Evolutionary conservation across 129 eudicot species (phyloP).

Genomic region (Tagetes erecta): DNA sequence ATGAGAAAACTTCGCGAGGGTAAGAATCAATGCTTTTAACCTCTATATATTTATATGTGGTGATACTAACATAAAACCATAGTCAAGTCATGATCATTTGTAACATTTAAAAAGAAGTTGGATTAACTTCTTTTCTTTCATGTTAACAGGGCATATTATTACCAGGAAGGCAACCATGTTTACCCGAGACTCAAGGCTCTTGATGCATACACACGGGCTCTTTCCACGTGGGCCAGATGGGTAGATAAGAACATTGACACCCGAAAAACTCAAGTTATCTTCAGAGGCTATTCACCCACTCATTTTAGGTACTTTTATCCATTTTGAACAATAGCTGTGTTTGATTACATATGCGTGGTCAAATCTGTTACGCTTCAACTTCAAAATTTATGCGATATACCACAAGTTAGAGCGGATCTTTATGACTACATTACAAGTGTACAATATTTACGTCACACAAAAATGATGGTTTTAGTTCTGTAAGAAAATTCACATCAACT

Average conservation of each 20-base stretch:
- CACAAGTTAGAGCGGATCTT: background rate
- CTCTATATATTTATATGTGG: background rate
- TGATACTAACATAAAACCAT: background rate
- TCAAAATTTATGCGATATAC: background rate
- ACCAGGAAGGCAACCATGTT: slow-evolving; percentile 89
- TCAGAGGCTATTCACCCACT: slow-evolving; percentile 84
- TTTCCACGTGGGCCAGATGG: slow-evolving; percentile 84
- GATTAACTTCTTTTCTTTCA: background rate
- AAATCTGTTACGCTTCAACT: background rate
- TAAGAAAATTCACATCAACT: background rate
- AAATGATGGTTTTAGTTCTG: background rate
- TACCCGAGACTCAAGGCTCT: slow-evolving; percentile 85
- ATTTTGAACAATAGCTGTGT: background rate
- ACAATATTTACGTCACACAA: background rate
- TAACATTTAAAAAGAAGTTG: background rate
- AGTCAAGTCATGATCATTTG: background rate
- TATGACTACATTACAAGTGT: background rate
- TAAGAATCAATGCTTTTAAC: slow-evolving; percentile 4
- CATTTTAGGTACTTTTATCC: slow-evolving; percentile 67
- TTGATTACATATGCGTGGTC: background rate
- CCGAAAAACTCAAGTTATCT: slow-evolving; percentile 67
- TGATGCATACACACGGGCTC: slow-evolving; percentile 82
- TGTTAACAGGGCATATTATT: slow-evolving; percentile 74
- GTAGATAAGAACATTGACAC: slow-evolving; percentile 67
- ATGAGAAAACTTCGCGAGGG: slow-evolving; percentile 95